Percentiles rank a stretch among this genome's conserved stretches.
Evolutionary conservation across 2,329 filamentous ascomycete genomes (phyloP).

Genomic region (Pseudogymnoascus sp.): DNA sequence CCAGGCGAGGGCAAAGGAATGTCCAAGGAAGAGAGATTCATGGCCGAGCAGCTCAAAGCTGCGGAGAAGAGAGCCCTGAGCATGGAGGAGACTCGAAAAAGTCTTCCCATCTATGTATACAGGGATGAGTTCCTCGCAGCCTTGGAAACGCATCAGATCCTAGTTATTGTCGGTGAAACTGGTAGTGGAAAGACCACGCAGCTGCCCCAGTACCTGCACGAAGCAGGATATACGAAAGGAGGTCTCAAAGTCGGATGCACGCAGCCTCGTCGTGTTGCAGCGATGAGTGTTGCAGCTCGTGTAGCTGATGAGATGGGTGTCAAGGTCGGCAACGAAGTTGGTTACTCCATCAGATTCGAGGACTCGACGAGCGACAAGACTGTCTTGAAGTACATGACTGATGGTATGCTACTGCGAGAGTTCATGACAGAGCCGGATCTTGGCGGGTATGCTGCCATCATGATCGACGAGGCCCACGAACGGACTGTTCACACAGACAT

Average conservation of each 20-base stretch:
- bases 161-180: conserved; percentile 92
- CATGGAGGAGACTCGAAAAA: conserved; percentile 87
- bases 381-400: conserved; percentile 90
- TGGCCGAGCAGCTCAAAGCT: conserved; percentile 75
- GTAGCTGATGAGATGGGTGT: conserved; percentile 91
- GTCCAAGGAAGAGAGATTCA: conserved; percentile 68
- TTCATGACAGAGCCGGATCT: conserved; percentile 84
- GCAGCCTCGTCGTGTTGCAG: conserved; percentile 88
- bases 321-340: conserved; percentile 84
- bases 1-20: conserved; percentile 63
- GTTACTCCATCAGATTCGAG: conserved; percentile 92
- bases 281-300: conserved; percentile 94
- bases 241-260: conserved; percentile 86
- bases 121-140: conserved; percentile 80
- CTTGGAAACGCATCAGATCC: conserved; percentile 72
- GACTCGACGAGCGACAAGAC: conserved; percentile 89
- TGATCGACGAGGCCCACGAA: conserved; percentile 98
- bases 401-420: conserved; percentile 87
- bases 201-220: conserved; percentile 84
- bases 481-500: conserved; percentile 88
- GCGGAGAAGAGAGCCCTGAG: conserved; percentile 81
- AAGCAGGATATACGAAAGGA: conserved; percentile 79
- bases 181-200: conserved; percentile 96
- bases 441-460: conserved; percentile 73
- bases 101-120: conserved; percentile 81